A percentile compares a stretch with the other conserved stretches of the same genome.
phyloP scores from a whole-genome alignment of 2,329 filamentous ascomycete species.

The Colletotrichum kahawae region DNA sequence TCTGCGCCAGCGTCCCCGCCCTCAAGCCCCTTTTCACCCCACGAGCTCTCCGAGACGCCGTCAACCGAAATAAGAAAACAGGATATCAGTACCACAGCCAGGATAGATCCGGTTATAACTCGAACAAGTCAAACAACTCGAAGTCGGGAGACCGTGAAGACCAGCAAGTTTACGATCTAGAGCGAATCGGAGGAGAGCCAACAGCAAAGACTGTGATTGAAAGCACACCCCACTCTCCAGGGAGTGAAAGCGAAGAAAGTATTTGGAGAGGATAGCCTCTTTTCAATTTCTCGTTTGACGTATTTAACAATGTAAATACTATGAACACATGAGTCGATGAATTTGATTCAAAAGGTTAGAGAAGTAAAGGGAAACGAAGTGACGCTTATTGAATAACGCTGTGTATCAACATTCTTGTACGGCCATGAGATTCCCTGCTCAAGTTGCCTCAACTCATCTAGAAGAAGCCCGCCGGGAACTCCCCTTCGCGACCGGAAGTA shows the following conservation, averaged over 20 bases:
- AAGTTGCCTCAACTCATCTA: neutral
- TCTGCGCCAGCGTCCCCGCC: constrained; percentile 53
- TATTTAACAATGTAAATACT: neutral
- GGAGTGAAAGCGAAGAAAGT: constrained; percentile 5
- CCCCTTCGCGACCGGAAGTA: neutral
- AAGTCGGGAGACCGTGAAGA: neutral
- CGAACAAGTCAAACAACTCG: neutral
- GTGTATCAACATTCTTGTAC: neutral
- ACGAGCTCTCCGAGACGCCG: neutral
- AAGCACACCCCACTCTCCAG: neutral
- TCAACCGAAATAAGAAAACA: neutral
- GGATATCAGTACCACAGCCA: constrained; percentile 2
- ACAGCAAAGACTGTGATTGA: neutral
- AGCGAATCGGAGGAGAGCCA: neutral
- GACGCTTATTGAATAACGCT: neutral
- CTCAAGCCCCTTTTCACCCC: constrained; percentile 53
- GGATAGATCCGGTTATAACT: neutral
- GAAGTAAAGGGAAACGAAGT: neutral
- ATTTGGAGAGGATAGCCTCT: neutral
- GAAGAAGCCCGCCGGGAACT: neutral
- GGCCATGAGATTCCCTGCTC: neutral
- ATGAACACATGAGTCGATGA: neutral
- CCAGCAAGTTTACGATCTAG: neutral
- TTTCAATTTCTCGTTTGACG: neutral
- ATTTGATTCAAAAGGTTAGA: neutral